Evolutionary conservation across 1,284 basidiomycete genomes (phyloP), one percentile per base, ranked within the genome.

Genomic region (Flammula alnicola): DNA sequence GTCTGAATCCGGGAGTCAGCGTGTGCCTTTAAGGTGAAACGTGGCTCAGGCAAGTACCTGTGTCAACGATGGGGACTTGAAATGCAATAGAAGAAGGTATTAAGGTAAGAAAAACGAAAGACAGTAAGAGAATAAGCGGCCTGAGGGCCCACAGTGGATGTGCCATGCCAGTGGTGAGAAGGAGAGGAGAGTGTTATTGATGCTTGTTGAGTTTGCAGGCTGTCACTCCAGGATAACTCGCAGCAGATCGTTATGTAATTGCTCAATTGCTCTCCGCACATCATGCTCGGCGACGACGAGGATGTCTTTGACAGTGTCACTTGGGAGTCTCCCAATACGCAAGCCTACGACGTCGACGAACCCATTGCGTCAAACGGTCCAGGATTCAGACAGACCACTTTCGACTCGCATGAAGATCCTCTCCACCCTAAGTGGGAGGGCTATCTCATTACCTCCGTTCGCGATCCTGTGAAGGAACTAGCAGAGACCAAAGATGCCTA

Each of bases 401-500:
- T 76, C 5, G 86, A 86, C 56, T 73, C 76, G 55, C 80, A 80
- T 51, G 83, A 86, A 48, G 78, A 77, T 14, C 86, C 89, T 14
- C 80, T 84, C 58, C 84, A 89, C 61, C 89, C 88, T 30, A 91
- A 91, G 67, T 95, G 93, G 93, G 88, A 91, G 63, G 93, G 93
- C 5, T 91, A 90, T 73, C 85, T 96, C 64, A 78, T 87, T 39
- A 90, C 94, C 11, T 79, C 82, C 47, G 93, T 99, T 53, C 84
- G 86, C 63, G 95, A 98, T 64, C 95, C 95, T 19, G 84, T 94
- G 54, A 98, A 97, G 69, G 96, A 98, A 72, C 81, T 97, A 40
- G 89, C 95, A 55, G 94, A 95, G 59, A 95, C 93, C 37, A 97
- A 96, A 74, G 95, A 98, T 67, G 88, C 92, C 51, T 98, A 94